A percentile compares a stretch with the other conserved stretches of the same genome.
phyloP scores from a whole-genome alignment of 73 alveolate species.

The Paramecium caudatum region DNA sequence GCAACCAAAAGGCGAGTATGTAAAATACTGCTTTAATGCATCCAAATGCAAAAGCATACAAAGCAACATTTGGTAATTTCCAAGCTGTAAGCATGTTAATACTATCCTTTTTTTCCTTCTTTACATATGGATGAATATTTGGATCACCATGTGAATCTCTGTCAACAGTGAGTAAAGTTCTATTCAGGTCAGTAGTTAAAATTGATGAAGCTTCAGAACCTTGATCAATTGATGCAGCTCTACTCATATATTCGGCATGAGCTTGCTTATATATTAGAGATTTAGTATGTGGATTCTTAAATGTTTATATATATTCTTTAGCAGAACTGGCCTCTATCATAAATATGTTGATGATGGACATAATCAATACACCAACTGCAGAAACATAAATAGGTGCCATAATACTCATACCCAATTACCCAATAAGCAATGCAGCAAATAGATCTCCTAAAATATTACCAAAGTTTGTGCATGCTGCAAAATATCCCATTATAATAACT shows the following conservation, averaged over 20 bases:
- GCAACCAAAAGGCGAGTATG: slow-evolving; percentile 60
- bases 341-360: not conserved
- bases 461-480: slow-evolving; percentile 41
- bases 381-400: slow-evolving; percentile 41
- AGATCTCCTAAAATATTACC: slow-evolving; percentile 50
- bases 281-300: slow-evolving; percentile 5
- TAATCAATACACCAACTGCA: not conserved
- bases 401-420: not conserved
- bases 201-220: slow-evolving; percentile 13
- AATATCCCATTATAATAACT: slow-evolving; percentile 58
- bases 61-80: slow-evolving; percentile 66
- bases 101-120: not conserved
- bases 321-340: not conserved
- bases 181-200: not conserved
- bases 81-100: slow-evolving; percentile 60
- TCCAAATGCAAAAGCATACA: slow-evolving; percentile 67
- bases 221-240: not conserved
- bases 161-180: not conserved
- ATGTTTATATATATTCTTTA: not conserved
- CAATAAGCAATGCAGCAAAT: not conserved
- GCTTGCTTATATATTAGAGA: slow-evolving; percentile 30
- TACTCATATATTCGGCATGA: slow-evolving; percentile 32
- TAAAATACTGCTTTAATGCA: slow-evolving; percentile 61
- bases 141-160: slow-evolving; percentile 53
- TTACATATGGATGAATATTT: not conserved